Percentiles rank a stretch among this genome's conserved stretches.
Evolutionary conservation across 176 grass and related monocot species (phyloP).

Genomic region (Neostapfia colusana): DNA sequence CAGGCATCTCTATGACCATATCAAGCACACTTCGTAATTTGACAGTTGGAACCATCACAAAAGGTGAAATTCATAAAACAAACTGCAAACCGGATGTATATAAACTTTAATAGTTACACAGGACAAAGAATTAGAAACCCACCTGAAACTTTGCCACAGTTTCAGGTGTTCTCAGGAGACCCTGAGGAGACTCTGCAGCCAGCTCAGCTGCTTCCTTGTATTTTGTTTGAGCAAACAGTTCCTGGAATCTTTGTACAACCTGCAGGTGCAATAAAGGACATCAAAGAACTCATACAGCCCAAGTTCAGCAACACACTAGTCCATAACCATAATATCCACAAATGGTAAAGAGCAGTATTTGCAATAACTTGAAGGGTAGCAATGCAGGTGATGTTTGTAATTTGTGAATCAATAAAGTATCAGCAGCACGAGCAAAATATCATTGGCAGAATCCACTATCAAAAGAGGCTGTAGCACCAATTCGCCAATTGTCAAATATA

Average conservation of each 20-base stretch:
- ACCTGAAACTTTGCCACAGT: conserved; percentile 98
- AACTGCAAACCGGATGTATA: not conserved
- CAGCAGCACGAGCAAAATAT: no score
- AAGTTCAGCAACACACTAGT: not conserved
- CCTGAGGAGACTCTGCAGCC: conserved; percentile 93
- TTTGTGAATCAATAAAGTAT: not conserved
- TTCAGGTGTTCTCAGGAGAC: conserved; percentile 84
- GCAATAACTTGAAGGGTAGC: not conserved
- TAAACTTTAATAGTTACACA: conserved; percentile 17
- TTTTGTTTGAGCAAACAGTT: conserved; percentile 89
- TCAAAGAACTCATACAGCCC: not conserved
- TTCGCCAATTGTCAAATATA: no score
- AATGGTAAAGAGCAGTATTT: not conserved
- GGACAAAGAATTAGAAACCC: conserved; percentile 18
- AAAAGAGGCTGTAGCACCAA: no score
- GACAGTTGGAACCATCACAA: not conserved
- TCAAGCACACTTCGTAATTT: not conserved
- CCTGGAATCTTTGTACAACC: conserved; percentile 97
- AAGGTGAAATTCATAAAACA: not conserved
- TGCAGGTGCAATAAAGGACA: conserved; percentile 41
- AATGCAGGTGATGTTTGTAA: not conserved
- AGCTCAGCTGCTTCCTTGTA: conserved; percentile 99
- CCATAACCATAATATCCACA: not conserved
- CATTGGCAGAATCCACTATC: no score
- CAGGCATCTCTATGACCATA: not conserved